These are phyloP conservation scores for Eucalyptus brandiana DNA, from an alignment of 345 rosid species.

Conservation along the genomic window DNA sequence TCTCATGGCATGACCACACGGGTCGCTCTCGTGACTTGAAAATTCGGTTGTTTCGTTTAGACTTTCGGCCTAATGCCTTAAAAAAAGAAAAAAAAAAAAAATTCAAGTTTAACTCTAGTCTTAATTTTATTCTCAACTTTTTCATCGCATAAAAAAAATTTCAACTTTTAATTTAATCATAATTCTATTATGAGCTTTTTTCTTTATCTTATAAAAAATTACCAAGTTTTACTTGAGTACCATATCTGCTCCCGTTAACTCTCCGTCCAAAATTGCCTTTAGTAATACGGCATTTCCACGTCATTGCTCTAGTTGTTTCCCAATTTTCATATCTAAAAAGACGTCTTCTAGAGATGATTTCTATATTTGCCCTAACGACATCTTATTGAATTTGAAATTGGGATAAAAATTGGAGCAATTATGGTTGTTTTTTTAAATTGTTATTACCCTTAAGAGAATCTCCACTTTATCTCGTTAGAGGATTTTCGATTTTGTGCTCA, in stretches of 20 bases:
- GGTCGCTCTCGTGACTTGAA: background rate
- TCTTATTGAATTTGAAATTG: background rate
- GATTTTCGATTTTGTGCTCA: background rate
- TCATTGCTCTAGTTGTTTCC: background rate
- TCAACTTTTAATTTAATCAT: rapidly evolving
- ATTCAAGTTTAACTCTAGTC: background rate
- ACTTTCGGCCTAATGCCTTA: background rate
- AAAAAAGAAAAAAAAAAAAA: too few relatives aligned
- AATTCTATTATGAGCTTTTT: background rate
- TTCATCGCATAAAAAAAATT: background rate
- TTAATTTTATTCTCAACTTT: too few relatives aligned
- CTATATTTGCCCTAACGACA: background rate
- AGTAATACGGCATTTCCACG: rapidly evolving
- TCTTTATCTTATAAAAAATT: background rate
- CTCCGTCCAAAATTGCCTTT: rapidly evolving
- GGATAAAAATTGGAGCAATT: background rate
- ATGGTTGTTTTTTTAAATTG: background rate
- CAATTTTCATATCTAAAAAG: background rate
- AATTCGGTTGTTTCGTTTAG: background rate
- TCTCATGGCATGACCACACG: background rate
- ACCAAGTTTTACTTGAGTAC: rapidly evolving
- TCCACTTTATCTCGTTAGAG: rapidly evolving
- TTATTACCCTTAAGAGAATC: background rate
- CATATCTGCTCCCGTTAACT: rapidly evolving
- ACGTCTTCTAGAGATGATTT: background rate